Conservation (phyloP, 768 basidiomycete species). For the Hygrocybe punicea region DNA sequence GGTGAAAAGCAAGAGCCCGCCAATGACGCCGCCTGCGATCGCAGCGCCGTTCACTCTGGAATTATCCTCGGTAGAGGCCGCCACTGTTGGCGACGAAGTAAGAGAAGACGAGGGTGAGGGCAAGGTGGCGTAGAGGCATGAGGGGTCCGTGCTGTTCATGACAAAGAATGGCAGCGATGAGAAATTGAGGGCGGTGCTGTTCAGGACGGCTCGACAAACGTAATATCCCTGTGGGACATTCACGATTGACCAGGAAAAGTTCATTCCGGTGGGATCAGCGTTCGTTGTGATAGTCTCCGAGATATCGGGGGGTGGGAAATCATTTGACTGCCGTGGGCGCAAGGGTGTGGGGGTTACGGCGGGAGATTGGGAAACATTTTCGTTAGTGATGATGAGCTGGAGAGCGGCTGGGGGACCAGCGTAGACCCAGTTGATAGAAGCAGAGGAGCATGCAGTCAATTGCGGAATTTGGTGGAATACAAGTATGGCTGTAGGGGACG, state of each 20-base stretch:
- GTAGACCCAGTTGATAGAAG: conserved; percentile 40
- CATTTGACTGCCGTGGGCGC: conserved; percentile 29
- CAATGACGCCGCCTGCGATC: conserved; percentile 54
- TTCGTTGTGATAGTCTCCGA: conserved; percentile 12
- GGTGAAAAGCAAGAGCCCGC: conserved; percentile 22
- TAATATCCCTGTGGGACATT: conserved; percentile 39
- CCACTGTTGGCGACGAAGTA: conserved; percentile 21
- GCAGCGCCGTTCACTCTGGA: conserved; percentile 34
- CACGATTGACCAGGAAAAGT: conserved; percentile 35
- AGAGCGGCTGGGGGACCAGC: conserved; percentile 29
- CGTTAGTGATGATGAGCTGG: conserved; percentile 41
- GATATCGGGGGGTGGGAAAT: conserved; percentile 29
- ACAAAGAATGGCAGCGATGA: conserved; percentile 36
- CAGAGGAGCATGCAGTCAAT: conserved; percentile 28
- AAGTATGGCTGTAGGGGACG: conserved; percentile 15
- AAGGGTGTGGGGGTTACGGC: conserved; percentile 25
- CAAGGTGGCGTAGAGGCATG: conserved; percentile 28
- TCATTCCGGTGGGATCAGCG: neutral
- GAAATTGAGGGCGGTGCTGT: neutral
- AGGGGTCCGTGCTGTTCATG: conserved; percentile 33
- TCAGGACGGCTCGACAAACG: conserved; percentile 21
- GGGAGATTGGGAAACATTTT: conserved; percentile 26
- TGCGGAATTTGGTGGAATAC: conserved; percentile 17
- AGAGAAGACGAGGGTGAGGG: conserved; percentile 16
- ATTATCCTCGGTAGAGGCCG: conserved; percentile 19